Evolutionary conservation across 306 rosid species (phyloP).

Genomic region (Sesbania bispinosa): DNA sequence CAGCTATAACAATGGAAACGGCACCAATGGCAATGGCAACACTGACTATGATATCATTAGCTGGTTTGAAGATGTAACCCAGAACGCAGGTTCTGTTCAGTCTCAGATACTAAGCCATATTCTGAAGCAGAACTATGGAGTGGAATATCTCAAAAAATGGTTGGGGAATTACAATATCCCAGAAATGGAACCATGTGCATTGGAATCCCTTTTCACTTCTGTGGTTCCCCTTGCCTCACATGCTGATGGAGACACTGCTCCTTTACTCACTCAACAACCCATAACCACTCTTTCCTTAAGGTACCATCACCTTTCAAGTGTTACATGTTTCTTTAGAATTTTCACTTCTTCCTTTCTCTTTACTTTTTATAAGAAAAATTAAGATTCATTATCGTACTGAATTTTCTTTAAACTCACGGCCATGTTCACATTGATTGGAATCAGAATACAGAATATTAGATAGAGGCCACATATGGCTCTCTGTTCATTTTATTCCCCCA

Average conservation of each 20-base stretch:
- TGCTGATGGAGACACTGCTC: conserved; percentile 63
- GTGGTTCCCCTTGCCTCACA: conserved; percentile 76
- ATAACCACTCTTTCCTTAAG: conserved; percentile 80
- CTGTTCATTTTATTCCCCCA: not conserved
- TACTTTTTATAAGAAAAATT: not conserved
- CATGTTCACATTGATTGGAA: conserved; percentile 13
- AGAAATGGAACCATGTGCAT: conserved; percentile 52
- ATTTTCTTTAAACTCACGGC: not conserved
- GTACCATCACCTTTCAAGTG: conserved; percentile 28
- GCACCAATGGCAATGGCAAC: conserved; percentile 16
- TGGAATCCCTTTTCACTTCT: conserved; percentile 80
- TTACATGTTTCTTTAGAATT: not conserved
- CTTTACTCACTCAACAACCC: conserved; percentile 74
- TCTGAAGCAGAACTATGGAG: conserved; percentile 62
- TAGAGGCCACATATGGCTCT: conserved; percentile 5
- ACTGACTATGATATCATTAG: conserved; percentile 37
- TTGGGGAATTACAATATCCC: conserved; percentile 44
- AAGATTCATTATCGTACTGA: not conserved
- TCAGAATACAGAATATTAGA: conserved; percentile 22
- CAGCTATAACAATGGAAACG: conserved; percentile 16
- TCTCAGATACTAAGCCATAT: conserved; percentile 59
- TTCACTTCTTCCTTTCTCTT: not conserved
- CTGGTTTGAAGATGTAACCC: conserved; percentile 71
- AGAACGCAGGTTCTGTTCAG: conserved; percentile 55
- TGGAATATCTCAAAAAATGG: conserved; percentile 75